Base-by-base conservation (phyloP, 495 filamentous ascomycete genomes). In the Hamigera avellanea region DNA sequence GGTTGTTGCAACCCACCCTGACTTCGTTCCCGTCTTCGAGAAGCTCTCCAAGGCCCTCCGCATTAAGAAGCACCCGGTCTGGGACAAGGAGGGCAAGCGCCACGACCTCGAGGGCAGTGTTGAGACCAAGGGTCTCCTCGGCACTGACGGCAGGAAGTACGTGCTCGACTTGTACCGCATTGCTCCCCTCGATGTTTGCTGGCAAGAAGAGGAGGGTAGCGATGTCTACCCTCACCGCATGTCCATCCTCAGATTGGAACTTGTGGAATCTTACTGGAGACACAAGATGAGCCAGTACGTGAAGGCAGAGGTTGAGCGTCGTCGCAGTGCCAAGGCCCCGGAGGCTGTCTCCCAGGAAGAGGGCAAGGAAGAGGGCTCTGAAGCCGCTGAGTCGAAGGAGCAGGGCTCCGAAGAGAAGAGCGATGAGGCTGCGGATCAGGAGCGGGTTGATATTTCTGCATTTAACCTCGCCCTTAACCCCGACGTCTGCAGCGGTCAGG, bases 71-170 rank as follows among this genome's bases (percentile, higher is more conserved):
- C 93, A 99, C 57, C 65, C 86, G 17, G 93, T 96, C 16, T 99
- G 93, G 93, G 93, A 99, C 62, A 96, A 95, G 68, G 84, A 94
- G 37, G 75, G 74, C 45, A 81, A 86, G 64, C 76, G 81, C 14
- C 86, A 93, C 52, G 85, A 95, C 19, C 73, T 99, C 9, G 93
- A 95, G 57, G 85, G 81, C 17, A 95, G 88, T 49, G 86, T 99
- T 18, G 93, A 99, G 64, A 99, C 93, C 15, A 99, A 99, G 69
- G 93, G 93, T 17, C 71, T 99, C 7, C 64, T 95, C 31, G 93
- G 93, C n/a, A 96, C 93, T 0, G 93, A 99, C 52, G 91, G 88
- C 14, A 68, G 93, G 41, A 95, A 94, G 53, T 99, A 99, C 54
- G 89, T 94, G 9, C 76, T 99, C 32, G 93, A 99, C 53, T 58